Evolutionary conservation across 2,329 filamentous ascomycete genomes (phyloP).

Genomic region (Zasmidium citrigriseum): DNA sequence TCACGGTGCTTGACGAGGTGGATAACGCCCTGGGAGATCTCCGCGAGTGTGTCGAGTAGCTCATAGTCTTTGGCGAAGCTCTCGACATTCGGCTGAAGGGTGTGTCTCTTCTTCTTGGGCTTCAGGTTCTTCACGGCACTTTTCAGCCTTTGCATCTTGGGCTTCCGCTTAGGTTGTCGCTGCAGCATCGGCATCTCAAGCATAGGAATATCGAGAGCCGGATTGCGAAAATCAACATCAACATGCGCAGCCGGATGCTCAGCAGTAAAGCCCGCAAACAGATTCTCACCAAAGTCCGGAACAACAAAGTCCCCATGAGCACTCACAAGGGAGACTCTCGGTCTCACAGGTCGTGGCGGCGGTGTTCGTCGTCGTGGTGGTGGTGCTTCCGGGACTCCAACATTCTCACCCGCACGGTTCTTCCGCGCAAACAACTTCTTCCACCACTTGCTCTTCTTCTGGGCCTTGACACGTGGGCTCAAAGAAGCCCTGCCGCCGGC

Average conservation of each 20-base stretch:
- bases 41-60: slow-evolving; percentile 5
- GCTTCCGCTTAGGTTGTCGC: not conserved
- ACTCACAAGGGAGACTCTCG: not conserved
- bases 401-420: not conserved
- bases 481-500: not conserved
- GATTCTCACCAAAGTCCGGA: not conserved
- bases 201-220: no score
- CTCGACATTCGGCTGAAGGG: not conserved
- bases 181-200: not conserved
- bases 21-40: slow-evolving; percentile 9
- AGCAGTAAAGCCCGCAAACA: not conserved
- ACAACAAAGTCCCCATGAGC: not conserved
- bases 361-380: not conserved
- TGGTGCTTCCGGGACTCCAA: not conserved
- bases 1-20: slow-evolving; percentile 10
- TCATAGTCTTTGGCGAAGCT: slow-evolving; percentile 6
- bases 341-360: not conserved
- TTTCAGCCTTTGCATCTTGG: not conserved
- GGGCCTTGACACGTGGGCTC: not conserved
- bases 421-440: not conserved
- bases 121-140: no score
- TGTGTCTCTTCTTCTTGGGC: not conserved
- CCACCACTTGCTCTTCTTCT: not conserved
- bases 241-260: not conserved
- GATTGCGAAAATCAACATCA: no score